Evolutionary conservation across 164 flowering plant species (phyloP).

Genomic region (Tinospora cordifolia): DNA sequence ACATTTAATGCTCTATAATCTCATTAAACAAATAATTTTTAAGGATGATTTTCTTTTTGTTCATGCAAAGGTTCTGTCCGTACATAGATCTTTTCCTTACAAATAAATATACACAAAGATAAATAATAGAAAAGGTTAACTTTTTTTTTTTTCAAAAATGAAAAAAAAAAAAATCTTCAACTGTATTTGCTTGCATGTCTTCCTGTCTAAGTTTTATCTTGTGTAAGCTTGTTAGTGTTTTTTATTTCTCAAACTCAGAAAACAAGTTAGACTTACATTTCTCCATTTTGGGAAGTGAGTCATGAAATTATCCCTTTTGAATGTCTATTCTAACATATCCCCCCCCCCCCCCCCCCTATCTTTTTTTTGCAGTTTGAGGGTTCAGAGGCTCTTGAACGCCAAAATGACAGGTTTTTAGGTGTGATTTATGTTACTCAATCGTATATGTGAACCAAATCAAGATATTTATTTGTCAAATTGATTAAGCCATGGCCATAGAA

Average conservation of each 20-base stretch:
- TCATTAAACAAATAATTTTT: neutral
- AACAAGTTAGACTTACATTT: neutral
- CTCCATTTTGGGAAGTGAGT: neutral
- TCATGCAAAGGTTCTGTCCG: neutral
- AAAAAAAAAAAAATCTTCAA: neutral
- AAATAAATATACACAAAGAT: neutral
- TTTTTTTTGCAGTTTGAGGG: conserved; percentile 52
- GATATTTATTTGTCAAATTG: neutral
- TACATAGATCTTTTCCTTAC: neutral
- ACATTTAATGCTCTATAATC: neutral
- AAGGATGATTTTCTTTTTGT: neutral
- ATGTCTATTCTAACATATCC: conserved; percentile 1
- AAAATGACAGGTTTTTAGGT: conserved; percentile 65
- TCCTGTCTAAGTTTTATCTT: neutral
- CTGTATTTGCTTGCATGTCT: neutral
- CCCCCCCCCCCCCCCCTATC: too few relatives aligned
- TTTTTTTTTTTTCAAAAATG: too few relatives aligned
- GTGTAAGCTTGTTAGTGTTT: neutral
- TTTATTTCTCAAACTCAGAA: neutral
- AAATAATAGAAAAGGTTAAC: too few relatives aligned
- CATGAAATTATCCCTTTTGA: too few relatives aligned
- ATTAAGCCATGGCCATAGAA: neutral
- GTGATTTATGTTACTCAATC: neutral
- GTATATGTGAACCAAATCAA: neutral
- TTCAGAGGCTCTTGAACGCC: conserved; percentile 47